phyloP scores from a whole-genome alignment of 2,329 filamentous ascomycete species.

The Parafenestella ontariensis region DNA sequence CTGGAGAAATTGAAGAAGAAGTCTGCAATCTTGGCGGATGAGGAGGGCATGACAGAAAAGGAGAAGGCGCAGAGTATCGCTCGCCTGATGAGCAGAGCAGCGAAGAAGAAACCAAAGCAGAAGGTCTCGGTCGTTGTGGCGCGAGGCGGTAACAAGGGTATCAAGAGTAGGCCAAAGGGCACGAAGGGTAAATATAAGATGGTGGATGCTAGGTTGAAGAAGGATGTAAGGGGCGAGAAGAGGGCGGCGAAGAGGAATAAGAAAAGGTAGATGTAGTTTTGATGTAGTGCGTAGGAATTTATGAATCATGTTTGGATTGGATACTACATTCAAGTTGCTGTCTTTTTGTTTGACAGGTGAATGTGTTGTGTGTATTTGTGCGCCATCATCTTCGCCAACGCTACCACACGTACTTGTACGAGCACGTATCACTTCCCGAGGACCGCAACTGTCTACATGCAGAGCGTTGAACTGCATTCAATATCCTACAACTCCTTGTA shows the following conservation, averaged over 20 bases:
- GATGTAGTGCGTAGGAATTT: background rate
- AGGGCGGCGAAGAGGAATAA: slow-evolving; percentile 77
- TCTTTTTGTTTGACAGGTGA: too few species aligned
- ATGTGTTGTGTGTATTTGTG: too few species aligned
- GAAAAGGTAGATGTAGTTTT: slow-evolving; percentile 29
- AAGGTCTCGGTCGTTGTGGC: slow-evolving; percentile 90
- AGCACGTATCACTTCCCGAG: too few species aligned
- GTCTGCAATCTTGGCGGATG: slow-evolving; percentile 84
- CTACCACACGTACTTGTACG: too few species aligned
- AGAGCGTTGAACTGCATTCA: too few species aligned
- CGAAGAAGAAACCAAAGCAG: slow-evolving; percentile 83
- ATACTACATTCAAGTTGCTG: too few species aligned
- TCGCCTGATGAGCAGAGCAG: slow-evolving; percentile 80
- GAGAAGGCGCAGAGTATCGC: slow-evolving; percentile 89
- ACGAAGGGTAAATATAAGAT: slow-evolving; percentile 98
- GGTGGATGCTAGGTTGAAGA: slow-evolving; percentile 94
- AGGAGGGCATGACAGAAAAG: slow-evolving; percentile 92
- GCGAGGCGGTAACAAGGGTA: slow-evolving; percentile 80
- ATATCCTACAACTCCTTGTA: too few species aligned
- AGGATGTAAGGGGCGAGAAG: slow-evolving; percentile 90
- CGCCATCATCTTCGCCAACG: too few species aligned
- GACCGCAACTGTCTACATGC: too few species aligned
- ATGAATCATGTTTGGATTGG: too few species aligned
- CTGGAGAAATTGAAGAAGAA: slow-evolving; percentile 98
- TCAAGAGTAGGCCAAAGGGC: slow-evolving; percentile 84